phyloP scores from a whole-genome alignment of 2,329 filamentous ascomycete genomes.

The Pseudogymnoascus sp. region DNA sequence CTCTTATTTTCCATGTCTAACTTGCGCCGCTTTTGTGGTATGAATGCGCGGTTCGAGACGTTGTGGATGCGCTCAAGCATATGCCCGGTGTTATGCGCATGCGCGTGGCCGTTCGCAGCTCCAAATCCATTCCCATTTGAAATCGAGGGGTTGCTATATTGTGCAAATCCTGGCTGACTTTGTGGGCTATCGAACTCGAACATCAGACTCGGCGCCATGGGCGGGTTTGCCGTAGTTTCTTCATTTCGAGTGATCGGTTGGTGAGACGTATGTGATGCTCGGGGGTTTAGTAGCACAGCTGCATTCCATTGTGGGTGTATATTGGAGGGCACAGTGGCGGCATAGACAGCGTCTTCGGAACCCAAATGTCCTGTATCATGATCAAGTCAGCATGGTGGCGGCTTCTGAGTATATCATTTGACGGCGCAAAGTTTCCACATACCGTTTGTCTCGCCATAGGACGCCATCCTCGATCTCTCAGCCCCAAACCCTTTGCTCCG shows the following conservation, averaged over 20 bases:
- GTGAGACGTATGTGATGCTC: constrained; percentile 22
- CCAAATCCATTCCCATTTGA: constrained; percentile 18
- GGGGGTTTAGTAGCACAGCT: constrained; percentile 35
- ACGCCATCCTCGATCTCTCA: constrained; percentile 26
- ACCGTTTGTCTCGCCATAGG: constrained; percentile 30
- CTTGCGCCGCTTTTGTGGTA: constrained; percentile 60
- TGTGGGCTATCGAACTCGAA: constrained; percentile 36
- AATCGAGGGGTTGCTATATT: background rate
- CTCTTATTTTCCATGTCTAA: constrained; percentile 28
- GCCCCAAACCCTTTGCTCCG: constrained; percentile 2
- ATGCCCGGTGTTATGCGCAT: constrained; percentile 10
- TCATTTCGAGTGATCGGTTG: constrained; percentile 7
- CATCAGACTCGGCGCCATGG: constrained; percentile 25
- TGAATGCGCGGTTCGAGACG: constrained; percentile 56
- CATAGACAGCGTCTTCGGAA: constrained; percentile 10
- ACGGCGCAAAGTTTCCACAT: constrained; percentile 12
- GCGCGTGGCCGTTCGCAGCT: constrained; percentile 17
- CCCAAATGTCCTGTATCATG: background rate
- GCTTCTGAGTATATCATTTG: background rate
- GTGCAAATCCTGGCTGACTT: constrained; percentile 12
- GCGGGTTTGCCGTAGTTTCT: constrained; percentile 10
- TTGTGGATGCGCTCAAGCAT: constrained; percentile 73
- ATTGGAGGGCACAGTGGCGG: background rate
- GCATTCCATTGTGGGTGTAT: constrained; percentile 32
- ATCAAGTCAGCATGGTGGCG: background rate